These are phyloP conservation scores for Pseudevernia furfuracea DNA, from an alignment of 495 filamentous ascomycete species.

Conservation along the genomic window DNA sequence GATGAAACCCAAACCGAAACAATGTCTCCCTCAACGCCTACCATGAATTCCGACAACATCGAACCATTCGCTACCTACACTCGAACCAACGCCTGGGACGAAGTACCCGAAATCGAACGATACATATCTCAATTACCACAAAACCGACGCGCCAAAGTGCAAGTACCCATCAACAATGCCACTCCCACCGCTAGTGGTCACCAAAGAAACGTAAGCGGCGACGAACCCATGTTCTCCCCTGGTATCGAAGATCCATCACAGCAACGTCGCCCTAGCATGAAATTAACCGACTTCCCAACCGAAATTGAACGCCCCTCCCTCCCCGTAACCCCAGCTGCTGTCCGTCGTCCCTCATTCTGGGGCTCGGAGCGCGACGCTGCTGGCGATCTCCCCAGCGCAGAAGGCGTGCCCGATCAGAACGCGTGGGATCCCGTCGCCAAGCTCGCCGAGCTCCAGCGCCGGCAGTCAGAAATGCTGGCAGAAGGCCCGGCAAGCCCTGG, in stretches of 20 bases:
- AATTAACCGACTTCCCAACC: slow-evolving; percentile 78
- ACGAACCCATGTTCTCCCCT: slow-evolving; percentile 18
- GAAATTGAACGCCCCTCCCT: slow-evolving; percentile 77
- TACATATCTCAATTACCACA: slow-evolving; percentile 68
- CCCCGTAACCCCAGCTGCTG: slow-evolving; percentile 82
- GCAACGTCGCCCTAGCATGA: slow-evolving; percentile 46
- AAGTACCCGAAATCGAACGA: slow-evolving; percentile 68
- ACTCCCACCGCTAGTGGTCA: slow-evolving; percentile 7
- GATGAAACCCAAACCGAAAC: slow-evolving; percentile 36
- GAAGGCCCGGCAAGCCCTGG: slow-evolving; percentile 14
- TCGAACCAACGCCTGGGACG: slow-evolving; percentile 80
- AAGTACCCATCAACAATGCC: slow-evolving; percentile 36
- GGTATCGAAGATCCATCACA: slow-evolving; percentile 25
- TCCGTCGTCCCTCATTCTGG: slow-evolving; percentile 49
- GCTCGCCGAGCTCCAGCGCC: slow-evolving; percentile 59
- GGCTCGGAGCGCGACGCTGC: slow-evolving; percentile 43
- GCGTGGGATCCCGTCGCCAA: slow-evolving; percentile 75
- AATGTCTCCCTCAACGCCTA: slow-evolving; percentile 41
- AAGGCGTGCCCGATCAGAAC: slow-evolving; percentile 73
- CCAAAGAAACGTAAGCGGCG: slow-evolving; percentile 6
- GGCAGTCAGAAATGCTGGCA: slow-evolving; percentile 51
- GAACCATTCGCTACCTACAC: slow-evolving; percentile 58
- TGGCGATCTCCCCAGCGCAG: slow-evolving; percentile 58
- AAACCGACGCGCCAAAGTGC: slow-evolving; percentile 52
- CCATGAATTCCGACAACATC: slow-evolving; percentile 37